Evolutionary conservation across 441 rosid species (phyloP), one percentile per base, ranked within the genome.

Genomic region (Monsonia emarginata): DNA sequence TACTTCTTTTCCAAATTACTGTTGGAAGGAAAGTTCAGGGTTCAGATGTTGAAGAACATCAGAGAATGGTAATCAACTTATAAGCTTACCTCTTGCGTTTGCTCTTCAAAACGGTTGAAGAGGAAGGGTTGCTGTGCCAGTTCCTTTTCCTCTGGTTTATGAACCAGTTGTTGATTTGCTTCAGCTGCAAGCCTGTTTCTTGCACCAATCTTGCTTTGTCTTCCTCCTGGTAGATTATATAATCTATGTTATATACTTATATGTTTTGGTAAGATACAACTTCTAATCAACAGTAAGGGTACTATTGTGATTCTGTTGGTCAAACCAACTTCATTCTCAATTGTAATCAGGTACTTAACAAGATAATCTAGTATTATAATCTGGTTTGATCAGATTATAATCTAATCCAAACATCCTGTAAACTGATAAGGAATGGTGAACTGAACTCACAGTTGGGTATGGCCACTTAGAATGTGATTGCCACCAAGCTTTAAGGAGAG

Each of bases 401-500:
- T n/a, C n/a, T n/a, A n/a, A n/a, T n/a, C n/a, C n/a, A n/a, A n/a
- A n/a, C n/a, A n/a, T n/a, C n/a, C n/a, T n/a, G n/a, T n/a, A n/a
- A n/a, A n/a, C n/a, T n/a, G n/a, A n/a, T n/a, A n/a, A n/a, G n/a
- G n/a, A n/a, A n/a, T n/a, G n/a, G n/a, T n/a, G n/a, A n/a, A n/a
- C n/a, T 32, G 38, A 60, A 65, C 90, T 80, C 75, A 93, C n/a
- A n/a, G n/a, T n/a, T n/a, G n/a, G n/a, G n/a, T n/a, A n/a, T n/a
- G n/a, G n/a, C n/a, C 46, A 40, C 79, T 95, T 91, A 4, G 95
- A 75, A 81, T 95, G 99, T 27, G 96, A 69, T 75, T 88, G 99
- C 99, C 99, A 95, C 99, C 99, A 91, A 19, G 88, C 57, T 81
- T 91, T 95, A 5, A 95, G 73, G 66, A 88, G 95, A 25, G 98